Base-by-base conservation (phyloP, 2,329 filamentous ascomycete genomes). In the Grosmannia serpens region DNA sequence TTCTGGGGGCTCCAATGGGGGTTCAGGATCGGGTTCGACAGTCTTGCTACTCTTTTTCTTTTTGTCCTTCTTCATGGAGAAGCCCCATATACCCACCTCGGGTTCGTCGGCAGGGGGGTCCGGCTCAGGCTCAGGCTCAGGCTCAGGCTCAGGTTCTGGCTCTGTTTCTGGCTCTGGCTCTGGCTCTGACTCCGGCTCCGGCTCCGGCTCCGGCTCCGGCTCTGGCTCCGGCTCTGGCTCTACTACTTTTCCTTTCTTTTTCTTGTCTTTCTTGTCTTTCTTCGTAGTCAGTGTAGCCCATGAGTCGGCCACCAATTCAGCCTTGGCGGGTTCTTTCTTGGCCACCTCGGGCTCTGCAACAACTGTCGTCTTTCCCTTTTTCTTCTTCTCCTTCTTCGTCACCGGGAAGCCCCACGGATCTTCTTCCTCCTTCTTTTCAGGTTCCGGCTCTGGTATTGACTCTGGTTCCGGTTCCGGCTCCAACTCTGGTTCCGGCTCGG, bases 321-420 rank as follows among this genome's bases (percentile, higher is more conserved):
- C 20, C 17, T 53, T 53, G 29, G 51, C 46, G 17, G 46, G 47
- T 20, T 35, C 50, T 5, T 33, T 29, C 31, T 53, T 35, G 10
- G 22, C 20, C 20, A 22, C 8, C 46, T 65, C 63, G 24, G 64
- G 65, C 20, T 74, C 70, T 62, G 63, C 70, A 71, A 80, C 79
- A 81, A n/a, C 78, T 72, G 62, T 77, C 80, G 24, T 74, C 70
- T 54, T 72, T 49, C 24, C n/a, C 57, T 66, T 65, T 59, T 69
- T 68, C 27, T 60, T 60, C 53, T 60, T 60, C 31, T 55, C 49
- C 13, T 51, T 58, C 22, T 47, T 58, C 6, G 33, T 10, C 20
- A n/a, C 29, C 3, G 33, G 4, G 26, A 29, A 22, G 2, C 41
- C 55, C 55, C 47, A 58, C 4, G 38, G 1, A n/a, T 47, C 38